Evolutionary conservation across 1,139 yeast species (phyloP).

Genomic region (Zygosaccharomyces sapae): DNA sequence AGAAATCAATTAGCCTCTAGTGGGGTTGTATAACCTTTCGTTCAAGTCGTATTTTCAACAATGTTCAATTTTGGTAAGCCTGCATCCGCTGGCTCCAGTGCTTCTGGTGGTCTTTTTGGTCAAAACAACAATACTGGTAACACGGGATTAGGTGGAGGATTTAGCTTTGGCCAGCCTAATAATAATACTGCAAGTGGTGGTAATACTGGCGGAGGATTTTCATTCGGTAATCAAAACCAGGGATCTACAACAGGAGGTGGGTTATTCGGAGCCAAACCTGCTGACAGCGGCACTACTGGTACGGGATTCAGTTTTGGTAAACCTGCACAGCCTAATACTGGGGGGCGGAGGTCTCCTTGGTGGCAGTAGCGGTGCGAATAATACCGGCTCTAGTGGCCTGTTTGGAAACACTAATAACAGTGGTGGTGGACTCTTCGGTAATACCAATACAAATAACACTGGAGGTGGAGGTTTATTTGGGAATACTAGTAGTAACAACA

Average conservation of each 20-base stretch:
- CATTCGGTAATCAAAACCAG: slow-evolving; percentile 12
- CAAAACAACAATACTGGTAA: slow-evolving; percentile 16
- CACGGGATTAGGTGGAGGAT: slow-evolving; percentile 10
- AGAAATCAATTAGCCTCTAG: not conserved
- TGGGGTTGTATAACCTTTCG: not conserved
- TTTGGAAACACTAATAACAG: slow-evolving; percentile 29
- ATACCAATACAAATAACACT: slow-evolving; percentile 20
- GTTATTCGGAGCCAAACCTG: slow-evolving; percentile 37
- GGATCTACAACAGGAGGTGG: slow-evolving; percentile 35
- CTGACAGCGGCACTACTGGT: slow-evolving; percentile 10
- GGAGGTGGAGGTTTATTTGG: slow-evolving; percentile 21
- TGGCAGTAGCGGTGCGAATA: slow-evolving; percentile 17
- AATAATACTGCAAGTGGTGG: slow-evolving; percentile 1
- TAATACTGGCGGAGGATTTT: slow-evolving; percentile 12
- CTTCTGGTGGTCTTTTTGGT: slow-evolving; percentile 34
- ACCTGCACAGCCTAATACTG: slow-evolving; percentile 19
- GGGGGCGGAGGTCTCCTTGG: slow-evolving; percentile 44
- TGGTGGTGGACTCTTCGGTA: slow-evolving; percentile 39
- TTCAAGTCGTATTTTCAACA: not conserved
- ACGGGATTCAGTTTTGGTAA: slow-evolving; percentile 18
- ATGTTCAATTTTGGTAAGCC: slow-evolving; percentile 27
- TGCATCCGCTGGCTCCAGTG: slow-evolving; percentile 32
- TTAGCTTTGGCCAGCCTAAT: slow-evolving; percentile 11
- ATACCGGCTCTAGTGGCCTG: slow-evolving; percentile 28
- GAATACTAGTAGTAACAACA: not conserved